Base-by-base conservation (phyloP, 805 yeast genomes). In the Candida anglica region DNA sequence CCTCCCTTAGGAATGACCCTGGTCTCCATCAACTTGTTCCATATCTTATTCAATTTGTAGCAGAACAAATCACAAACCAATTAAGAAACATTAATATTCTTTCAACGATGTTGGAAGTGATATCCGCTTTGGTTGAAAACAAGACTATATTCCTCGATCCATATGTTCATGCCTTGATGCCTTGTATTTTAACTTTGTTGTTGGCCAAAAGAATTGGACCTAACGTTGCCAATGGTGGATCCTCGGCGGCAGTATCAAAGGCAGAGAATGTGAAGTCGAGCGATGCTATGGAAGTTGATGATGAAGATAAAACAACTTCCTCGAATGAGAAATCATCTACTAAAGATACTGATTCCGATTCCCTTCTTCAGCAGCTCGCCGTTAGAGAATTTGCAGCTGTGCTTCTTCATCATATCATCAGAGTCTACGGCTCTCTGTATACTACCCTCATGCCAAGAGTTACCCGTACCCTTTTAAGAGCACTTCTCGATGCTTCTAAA, bases 21-120 rank as follows among this genome's bases (percentile, higher is more conserved):
- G 99, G 99, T 21, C 64, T 93, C 37, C 98, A 93, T 64, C 99
- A 93, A 59, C 63, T 93, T 32, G 93, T 94, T 4, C 99, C 99
- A 2, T 93, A 93, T 56, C 86, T 93, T 48, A 89, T 93, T 32
- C 98, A 93, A 53, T 89, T 93, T 52, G 86, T 88, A 22, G 95
- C 96, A 5, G 99, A 93, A 53, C 95, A 94, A 46, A 79, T 93
- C 37, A 86, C 98, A 0, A 82, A 86, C 52, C 91, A 87, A 50
- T 69, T 91, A 47, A 77, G 84, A 47, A 81, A 83, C 50, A 66
- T 85, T 28, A 75, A 73, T 3, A 58, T 86, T 14, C 63, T 93
- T 34, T 72, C 85, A 3, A 85, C 95, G 5, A 88, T 91, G 86
- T 65, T 93, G 40, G 94, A 87, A 56, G 88, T 88, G 42, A 77